phyloP scores from a whole-genome alignment of 495 filamentous ascomycete species.

The Astrocystis sublimbata region DNA sequence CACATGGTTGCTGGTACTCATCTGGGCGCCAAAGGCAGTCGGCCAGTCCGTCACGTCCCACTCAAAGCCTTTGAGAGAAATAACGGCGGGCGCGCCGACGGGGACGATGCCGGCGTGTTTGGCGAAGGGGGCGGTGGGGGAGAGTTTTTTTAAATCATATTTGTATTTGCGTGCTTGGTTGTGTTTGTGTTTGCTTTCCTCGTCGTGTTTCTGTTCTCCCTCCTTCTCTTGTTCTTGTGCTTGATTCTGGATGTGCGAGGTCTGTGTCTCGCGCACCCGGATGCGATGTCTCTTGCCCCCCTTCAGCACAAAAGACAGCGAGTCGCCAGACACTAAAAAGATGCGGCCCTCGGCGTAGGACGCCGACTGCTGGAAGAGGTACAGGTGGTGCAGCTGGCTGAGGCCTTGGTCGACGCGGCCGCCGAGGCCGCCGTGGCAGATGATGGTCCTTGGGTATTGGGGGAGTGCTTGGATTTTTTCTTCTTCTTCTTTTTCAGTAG shows the following conservation, averaged over 20 bases:
- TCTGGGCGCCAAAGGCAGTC: conserved; percentile 76
- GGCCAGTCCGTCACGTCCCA: conserved; percentile 86
- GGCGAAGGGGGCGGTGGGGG: conserved; percentile 43
- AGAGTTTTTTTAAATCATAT: too few relatives aligned
- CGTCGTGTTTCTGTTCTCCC: too few relatives aligned
- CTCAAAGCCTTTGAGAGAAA: conserved; percentile 77
- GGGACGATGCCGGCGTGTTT: conserved; percentile 86
- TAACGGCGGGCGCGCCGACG: conserved; percentile 66
- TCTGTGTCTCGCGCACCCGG: conserved; percentile 51
- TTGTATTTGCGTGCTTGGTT: too few relatives aligned
- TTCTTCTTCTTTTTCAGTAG: too few relatives aligned
- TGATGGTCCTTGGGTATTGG: too few relatives aligned
- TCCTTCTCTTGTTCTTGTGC: too few relatives aligned
- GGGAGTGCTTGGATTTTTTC: too few relatives aligned
- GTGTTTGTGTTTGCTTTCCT: too few relatives aligned
- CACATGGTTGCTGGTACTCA: conserved; percentile 95
- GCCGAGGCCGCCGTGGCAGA: conserved; percentile 79
- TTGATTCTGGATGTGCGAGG: too few relatives aligned
- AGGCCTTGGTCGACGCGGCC: conserved; percentile 92
- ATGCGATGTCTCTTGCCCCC: conserved; percentile 65
- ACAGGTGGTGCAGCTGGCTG: conserved; percentile 80
- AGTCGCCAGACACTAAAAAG: conserved; percentile 75
- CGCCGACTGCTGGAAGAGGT: conserved; percentile 54
- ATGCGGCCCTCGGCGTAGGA: conserved; percentile 50
- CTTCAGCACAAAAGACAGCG: conserved; percentile 76